Conservation (phyloP, 495 filamentous ascomycete genomes). For the Xylaria castorea region DNA sequence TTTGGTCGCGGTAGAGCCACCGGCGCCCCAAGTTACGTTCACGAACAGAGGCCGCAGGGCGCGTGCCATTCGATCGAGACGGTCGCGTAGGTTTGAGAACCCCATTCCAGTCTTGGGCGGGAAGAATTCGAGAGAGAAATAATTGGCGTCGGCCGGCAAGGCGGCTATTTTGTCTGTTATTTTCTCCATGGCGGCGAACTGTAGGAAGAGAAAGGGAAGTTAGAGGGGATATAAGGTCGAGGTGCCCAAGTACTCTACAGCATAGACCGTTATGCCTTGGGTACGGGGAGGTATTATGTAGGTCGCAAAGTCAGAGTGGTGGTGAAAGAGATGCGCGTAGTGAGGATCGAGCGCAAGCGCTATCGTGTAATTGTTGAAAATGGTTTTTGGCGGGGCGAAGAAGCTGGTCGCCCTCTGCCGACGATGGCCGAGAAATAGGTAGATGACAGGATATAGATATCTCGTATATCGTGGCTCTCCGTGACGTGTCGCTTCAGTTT, state of each 20-base stretch:
- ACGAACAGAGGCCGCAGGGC: slow-evolving; percentile 92
- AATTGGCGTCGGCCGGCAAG: slow-evolving; percentile 78
- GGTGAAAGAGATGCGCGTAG: background rate
- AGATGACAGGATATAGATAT: background rate
- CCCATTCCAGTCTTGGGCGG: slow-evolving; percentile 96
- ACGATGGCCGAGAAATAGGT: background rate
- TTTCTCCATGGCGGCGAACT: slow-evolving; percentile 70
- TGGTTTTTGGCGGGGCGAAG: slow-evolving; percentile 18
- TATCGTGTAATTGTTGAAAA: slow-evolving; percentile 15
- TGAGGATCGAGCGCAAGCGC: background rate
- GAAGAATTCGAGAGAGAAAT: slow-evolving; percentile 99
- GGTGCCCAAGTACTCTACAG: background rate
- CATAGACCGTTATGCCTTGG: background rate
- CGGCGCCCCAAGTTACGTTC: slow-evolving; percentile 97
- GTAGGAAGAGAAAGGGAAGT: background rate
- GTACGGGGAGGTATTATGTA: background rate
- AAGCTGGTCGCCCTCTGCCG: background rate
- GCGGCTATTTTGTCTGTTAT: slow-evolving; percentile 97
- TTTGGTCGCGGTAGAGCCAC: slow-evolving; percentile 87
- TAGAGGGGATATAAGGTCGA: background rate
- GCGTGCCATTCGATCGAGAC: slow-evolving; percentile 92
- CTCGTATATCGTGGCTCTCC: background rate
- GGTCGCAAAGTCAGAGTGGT: background rate
- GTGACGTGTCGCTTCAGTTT: background rate
- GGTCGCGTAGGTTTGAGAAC: slow-evolving; percentile 88